Conservation (phyloP, 2,329 filamentous ascomycete genomes). For the Escovopsis sp. region DNA sequence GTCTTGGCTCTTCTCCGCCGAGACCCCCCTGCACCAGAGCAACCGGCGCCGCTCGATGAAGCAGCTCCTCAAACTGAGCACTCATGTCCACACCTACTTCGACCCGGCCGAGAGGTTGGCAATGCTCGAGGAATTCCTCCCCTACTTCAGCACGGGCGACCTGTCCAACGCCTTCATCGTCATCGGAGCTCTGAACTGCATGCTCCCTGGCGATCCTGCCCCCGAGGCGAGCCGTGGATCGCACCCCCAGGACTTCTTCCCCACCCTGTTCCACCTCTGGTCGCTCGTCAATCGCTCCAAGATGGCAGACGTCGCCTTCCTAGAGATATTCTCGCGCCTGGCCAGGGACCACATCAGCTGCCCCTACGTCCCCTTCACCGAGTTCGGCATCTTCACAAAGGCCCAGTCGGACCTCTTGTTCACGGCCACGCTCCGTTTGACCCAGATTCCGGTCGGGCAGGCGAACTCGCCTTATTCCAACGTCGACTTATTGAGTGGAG, state of each 20-base stretch:
- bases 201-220: slow-evolving; percentile 72
- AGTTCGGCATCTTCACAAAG: slow-evolving; percentile 80
- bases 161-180: slow-evolving; percentile 86
- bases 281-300: slow-evolving; percentile 83
- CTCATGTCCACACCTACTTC: slow-evolving; percentile 84
- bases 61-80: slow-evolving; percentile 71
- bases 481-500: slow-evolving; percentile 68
- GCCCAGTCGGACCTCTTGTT: slow-evolving; percentile 90
- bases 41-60: slow-evolving; percentile 41
- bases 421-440: slow-evolving; percentile 72
- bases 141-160: slow-evolving; percentile 87
- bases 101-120: slow-evolving; percentile 72
- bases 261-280: slow-evolving; percentile 94
- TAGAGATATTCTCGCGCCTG: slow-evolving; percentile 79
- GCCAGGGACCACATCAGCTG: slow-evolving; percentile 70
- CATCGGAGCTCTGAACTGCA: slow-evolving; percentile 69
- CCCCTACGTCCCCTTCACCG: slow-evolving; percentile 60
- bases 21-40: slow-evolving; percentile 52
- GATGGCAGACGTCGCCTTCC: slow-evolving; percentile 68
- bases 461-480: slow-evolving; percentile 82
- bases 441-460: slow-evolving; percentile 94
- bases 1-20: slow-evolving; percentile 70
- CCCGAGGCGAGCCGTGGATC: slow-evolving; percentile 57
- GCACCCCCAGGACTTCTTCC: slow-evolving; percentile 77
- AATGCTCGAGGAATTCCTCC: slow-evolving; percentile 67